These are phyloP conservation scores for Larix sibirica DNA, from an alignment of 83 land plant species.

Conservation along the genomic window DNA sequence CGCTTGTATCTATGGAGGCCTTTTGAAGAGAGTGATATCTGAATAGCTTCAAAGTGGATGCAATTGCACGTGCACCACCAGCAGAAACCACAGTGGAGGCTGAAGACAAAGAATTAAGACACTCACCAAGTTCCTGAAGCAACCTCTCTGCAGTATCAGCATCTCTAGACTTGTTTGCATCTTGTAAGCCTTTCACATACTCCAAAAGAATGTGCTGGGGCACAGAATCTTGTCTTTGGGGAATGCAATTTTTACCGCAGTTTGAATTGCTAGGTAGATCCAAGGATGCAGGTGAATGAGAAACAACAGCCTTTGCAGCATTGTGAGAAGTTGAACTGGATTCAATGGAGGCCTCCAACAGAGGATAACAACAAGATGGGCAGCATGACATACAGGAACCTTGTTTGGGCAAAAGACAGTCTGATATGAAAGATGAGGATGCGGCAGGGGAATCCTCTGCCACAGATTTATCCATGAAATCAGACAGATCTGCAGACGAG, in stretches of 20 bases:
- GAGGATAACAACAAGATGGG: background rate
- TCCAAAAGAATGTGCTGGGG: slow-evolving; percentile 23
- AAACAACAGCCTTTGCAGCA: background rate
- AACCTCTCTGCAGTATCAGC: slow-evolving; percentile 27
- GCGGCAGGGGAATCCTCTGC: background rate
- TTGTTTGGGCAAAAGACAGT: background rate
- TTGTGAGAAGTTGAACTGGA: slow-evolving; percentile 4
- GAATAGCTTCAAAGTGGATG: slow-evolving; percentile 24
- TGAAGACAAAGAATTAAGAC: slow-evolving; percentile 23
- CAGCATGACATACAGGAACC: background rate
- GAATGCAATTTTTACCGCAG: background rate
- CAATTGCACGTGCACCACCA: slow-evolving; percentile 27
- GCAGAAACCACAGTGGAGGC: slow-evolving; percentile 26
- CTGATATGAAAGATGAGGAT: slow-evolving; percentile 5
- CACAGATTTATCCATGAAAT: background rate
- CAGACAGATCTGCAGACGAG: background rate
- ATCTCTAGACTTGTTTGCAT: slow-evolving; percentile 25
- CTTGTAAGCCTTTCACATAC: slow-evolving; percentile 35
- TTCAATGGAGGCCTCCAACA: background rate
- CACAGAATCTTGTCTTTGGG: background rate
- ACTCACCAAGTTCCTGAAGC: slow-evolving; percentile 21
- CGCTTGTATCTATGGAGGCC: background rate
- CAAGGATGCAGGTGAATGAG: background rate
- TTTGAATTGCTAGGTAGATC: background rate
- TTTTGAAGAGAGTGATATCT: slow-evolving; percentile 18